Base-by-base conservation (phyloP, 768 basidiomycete genomes). In the Coprinellus micaceus region DNA sequence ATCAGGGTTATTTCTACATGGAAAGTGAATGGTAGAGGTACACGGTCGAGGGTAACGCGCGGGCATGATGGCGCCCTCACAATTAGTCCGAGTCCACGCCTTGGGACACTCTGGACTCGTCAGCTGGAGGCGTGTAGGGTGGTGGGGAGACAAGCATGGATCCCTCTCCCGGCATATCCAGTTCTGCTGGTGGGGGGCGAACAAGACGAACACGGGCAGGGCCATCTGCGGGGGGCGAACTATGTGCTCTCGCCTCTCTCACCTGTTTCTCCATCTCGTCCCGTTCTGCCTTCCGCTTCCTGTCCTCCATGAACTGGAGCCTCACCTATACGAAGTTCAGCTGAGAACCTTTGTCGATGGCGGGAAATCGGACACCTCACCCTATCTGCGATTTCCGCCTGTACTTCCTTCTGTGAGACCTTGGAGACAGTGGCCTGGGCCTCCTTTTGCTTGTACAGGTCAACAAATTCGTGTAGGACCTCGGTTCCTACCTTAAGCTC, bases 271-370 rank as follows among this genome's bases (percentile, higher is more conserved):
- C 89, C 60, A 82, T 75, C 62, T 86, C 74, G 57, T 90, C 83
- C 7, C 68, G 69, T 57, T 79, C 52, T 62, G 71, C 67, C 63
- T 84, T 86, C 1, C 73, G 69, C 64, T 77, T 85, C 50, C 91
- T 80, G 65, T 94, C 91, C 46, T 94, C 91, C 63, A 91, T 77
- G 66, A 82, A 92, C 1, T 86, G 86, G 49, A 91, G 69, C 66
- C 84, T 89, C n/a, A 88, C 84, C 91, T 92, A 60, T 2, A 53
- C 39, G 17, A 61, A 28, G 17, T 36, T 29, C 13, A 15, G 59
- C 52, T 37, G 47, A 36, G 36, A 22, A 10, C n/a, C 26, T 24
- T 15, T 19, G n/a, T 39, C 13, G 7, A 37, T 19, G 19, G 28
- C 22, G 52, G 36, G 30, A 13, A 51, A 36, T 6, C 2, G 11